These are phyloP conservation scores for Pyracantha coccinea DNA, from an alignment of 331 rosid genomes.

Conservation along the genomic window DNA sequence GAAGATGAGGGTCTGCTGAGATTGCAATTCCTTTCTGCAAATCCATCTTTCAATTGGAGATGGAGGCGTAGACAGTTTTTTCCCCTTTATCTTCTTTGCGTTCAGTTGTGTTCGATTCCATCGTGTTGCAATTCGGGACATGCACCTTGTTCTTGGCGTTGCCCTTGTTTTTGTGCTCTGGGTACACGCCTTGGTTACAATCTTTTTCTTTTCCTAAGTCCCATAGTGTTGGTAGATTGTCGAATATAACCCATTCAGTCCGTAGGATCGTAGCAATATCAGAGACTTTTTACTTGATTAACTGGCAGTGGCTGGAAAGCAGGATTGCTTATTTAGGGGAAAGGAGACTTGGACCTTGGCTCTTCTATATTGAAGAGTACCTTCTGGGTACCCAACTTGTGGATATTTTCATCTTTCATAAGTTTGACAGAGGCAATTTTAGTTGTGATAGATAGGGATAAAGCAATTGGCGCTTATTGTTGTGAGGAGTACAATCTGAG, in stretches of 20 bases:
- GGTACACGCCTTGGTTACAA: constrained; percentile 4
- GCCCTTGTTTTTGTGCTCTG: constrained; percentile 16
- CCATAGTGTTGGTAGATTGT: not conserved
- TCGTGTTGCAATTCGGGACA: constrained; percentile 19
- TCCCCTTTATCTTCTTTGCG: not conserved
- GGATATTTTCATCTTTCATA: constrained; percentile 1
- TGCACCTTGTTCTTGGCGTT: constrained; percentile 10
- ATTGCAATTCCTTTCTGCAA: constrained; percentile 24
- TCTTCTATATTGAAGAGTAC: not conserved
- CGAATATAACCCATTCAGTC: constrained; percentile 6
- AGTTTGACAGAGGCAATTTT: not conserved
- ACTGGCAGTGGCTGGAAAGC: constrained; percentile 18
- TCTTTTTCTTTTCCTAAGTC: constrained; percentile 1
- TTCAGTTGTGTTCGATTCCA: not conserved
- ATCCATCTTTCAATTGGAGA: constrained; percentile 47
- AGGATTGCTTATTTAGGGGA: not conserved
- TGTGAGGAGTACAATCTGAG: not conserved
- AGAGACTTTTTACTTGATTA: constrained; percentile 9
- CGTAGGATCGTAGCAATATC: not conserved
- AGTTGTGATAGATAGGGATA: not conserved
- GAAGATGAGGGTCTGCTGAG: constrained; percentile 42
- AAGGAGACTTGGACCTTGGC: not conserved
- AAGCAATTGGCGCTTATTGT: not conserved
- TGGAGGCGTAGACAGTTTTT: constrained; percentile 43
- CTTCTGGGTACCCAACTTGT: constrained; percentile 2